Conservation (phyloP, 805 yeast species). For the Candida tibetensis region DNA sequence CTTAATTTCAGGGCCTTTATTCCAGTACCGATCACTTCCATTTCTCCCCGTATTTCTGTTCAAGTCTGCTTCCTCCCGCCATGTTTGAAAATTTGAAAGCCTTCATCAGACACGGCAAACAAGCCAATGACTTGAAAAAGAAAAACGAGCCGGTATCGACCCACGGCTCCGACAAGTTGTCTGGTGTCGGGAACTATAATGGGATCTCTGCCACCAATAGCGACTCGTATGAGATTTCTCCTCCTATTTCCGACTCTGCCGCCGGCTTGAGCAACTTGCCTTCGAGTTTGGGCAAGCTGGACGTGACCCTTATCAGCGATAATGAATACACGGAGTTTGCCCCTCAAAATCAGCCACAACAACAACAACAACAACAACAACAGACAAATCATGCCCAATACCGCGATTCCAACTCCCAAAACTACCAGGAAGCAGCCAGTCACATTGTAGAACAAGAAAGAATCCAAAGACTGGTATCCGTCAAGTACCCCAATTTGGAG, state of each 20-base stretch:
- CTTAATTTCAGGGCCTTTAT: not conserved
- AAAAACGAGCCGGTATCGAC: conserved; percentile 2
- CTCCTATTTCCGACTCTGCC: too few species aligned
- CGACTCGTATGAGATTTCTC: not conserved
- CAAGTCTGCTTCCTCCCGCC: not conserved
- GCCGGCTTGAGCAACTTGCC: conserved; percentile 3
- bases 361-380: conserved; percentile 2
- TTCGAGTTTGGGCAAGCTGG: not conserved
- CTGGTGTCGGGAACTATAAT: not conserved
- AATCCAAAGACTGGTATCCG: conserved; percentile 18
- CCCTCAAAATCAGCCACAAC: not conserved
- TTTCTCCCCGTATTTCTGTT: not conserved
- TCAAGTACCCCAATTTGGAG: conserved; percentile 36
- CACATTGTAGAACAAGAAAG: conserved; percentile 38
- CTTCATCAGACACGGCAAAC: conserved; percentile 62
- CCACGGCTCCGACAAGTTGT: conserved; percentile 1
- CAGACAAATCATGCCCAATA: not conserved
- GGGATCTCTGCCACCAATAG: not conserved
- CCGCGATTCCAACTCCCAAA: conserved; percentile 6
- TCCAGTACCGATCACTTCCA: not conserved
- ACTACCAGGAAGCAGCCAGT: conserved; percentile 27
- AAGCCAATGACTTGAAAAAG: conserved; percentile 41
- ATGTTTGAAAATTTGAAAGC: conserved; percentile 51
- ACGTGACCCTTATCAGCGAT: not conserved
- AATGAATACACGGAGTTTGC: not conserved